A percentile compares a stretch with the other conserved stretches of the same genome.
Evolutionary conservation across 2,329 filamentous ascomycete species (phyloP).

Genomic region (Colletotrichum plurivorum): DNA sequence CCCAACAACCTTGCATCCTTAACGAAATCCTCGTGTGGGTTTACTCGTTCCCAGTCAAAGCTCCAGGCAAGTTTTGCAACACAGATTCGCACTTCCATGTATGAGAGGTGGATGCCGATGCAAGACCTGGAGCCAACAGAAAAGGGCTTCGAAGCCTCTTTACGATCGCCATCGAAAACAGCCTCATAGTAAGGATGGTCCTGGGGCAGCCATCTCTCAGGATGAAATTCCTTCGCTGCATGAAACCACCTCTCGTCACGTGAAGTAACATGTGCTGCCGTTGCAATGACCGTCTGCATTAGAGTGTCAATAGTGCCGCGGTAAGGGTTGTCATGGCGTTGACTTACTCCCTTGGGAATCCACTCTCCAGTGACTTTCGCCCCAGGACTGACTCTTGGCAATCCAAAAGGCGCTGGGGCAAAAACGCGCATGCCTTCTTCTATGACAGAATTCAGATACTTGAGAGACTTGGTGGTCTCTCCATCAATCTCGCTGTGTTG

Average conservation of each 20-base stretch:
- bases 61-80: conserved; percentile 19
- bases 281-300: conserved; percentile 10
- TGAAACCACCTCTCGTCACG: conserved; percentile 28
- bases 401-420: conserved; percentile 16
- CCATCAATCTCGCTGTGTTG: conserved; percentile 9
- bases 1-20: conserved; percentile 15
- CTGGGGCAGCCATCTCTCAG: conserved; percentile 17
- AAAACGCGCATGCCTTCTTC: conserved; percentile 32
- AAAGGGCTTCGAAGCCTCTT: conserved; percentile 29
- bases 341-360: conserved; percentile 26
- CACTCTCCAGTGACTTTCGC: conserved; percentile 9
- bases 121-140: conserved; percentile 15
- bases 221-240: conserved; percentile 25
- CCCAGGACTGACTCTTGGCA: conserved; percentile 23
- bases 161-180: conserved; percentile 1
- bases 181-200: conserved; percentile 14
- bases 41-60: conserved; percentile 20
- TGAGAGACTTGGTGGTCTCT: conserved; percentile 15
- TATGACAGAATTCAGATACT: conserved; percentile 8
- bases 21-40: conserved; percentile 14
- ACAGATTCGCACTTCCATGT: conserved; percentile 24
- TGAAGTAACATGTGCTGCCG: conserved; percentile 20
- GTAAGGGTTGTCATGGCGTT: background rate
- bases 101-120: conserved; percentile 17
- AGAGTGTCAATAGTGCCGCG: background rate